Percentiles rank a stretch among this genome's conserved stretches.
Conservation (phyloP, 257 asterid species). For the Salvia miltiorrhiza region DNA sequence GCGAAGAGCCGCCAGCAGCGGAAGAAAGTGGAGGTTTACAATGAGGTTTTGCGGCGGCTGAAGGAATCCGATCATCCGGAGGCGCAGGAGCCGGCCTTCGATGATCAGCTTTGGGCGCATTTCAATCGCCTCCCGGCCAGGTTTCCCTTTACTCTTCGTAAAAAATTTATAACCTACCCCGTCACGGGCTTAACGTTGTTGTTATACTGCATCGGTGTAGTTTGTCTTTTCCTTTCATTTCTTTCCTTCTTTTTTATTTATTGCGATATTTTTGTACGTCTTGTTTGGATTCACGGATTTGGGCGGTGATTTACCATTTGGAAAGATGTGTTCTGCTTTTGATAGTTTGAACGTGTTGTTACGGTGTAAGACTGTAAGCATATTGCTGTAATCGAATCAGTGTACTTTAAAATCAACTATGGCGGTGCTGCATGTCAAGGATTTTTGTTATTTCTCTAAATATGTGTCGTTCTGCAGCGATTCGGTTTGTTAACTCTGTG, state of each 20-base stretch:
- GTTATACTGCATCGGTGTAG: background rate
- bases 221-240: background rate
- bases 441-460: slow-evolving; percentile 10
- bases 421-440: slow-evolving; percentile 27
- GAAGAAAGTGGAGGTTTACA: slow-evolving; percentile 76
- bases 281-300: slow-evolving; percentile 7
- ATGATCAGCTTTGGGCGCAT: slow-evolving; percentile 84
- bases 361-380: background rate
- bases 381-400: background rate
- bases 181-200: background rate
- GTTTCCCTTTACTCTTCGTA: slow-evolving; percentile 30
- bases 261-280: background rate
- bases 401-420: background rate
- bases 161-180: background rate
- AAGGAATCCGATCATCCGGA: slow-evolving; percentile 61
- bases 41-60: slow-evolving; percentile 90
- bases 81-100: slow-evolving; percentile 68
- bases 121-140: slow-evolving; percentile 91
- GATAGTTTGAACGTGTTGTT: background rate
- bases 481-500: slow-evolving; percentile 12
- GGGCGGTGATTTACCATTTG: slow-evolving; percentile 11
- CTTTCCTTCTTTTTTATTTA: background rate
- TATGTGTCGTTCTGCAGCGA: background rate
- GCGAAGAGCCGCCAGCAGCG: slow-evolving; percentile 41
- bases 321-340: background rate